Evolutionary conservation across 148 eudicot species (phyloP).

Genomic region (Rhododendron ferrugineum): DNA sequence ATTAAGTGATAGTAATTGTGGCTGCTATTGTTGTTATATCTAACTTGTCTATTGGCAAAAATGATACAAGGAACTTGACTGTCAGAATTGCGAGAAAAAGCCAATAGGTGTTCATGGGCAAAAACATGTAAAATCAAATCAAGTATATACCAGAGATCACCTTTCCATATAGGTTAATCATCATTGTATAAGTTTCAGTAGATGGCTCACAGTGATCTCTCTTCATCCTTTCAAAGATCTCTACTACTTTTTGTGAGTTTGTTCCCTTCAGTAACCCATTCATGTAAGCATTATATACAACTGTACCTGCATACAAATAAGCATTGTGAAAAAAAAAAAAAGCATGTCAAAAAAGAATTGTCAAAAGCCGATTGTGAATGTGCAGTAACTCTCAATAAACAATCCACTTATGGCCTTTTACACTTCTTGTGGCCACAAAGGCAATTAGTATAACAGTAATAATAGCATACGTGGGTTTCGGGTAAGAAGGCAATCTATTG

Average conservation of each 20-base stretch:
- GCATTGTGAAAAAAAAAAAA: not conserved
- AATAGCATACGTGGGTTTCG: not conserved
- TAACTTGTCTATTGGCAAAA: not conserved
- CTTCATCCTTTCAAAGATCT: constrained; percentile 70
- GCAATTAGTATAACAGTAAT: not conserved
- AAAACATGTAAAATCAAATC: not conserved
- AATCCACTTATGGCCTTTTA: not conserved
- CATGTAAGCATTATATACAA: constrained; percentile 71
- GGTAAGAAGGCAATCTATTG: not conserved
- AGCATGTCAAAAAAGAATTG: not conserved
- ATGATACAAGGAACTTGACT: not conserved
- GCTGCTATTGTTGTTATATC: not conserved
- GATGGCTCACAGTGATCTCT: constrained; percentile 60
- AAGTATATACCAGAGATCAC: constrained; percentile 21
- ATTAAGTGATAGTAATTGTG: not conserved
- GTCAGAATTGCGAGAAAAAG: not conserved
- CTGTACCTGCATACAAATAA: constrained; percentile 42
- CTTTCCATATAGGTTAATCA: constrained; percentile 86
- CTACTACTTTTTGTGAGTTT: constrained; percentile 48
- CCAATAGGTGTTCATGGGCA: not conserved
- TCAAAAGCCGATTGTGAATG: not conserved
- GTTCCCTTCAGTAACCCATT: constrained; percentile 67
- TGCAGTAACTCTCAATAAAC: not conserved
- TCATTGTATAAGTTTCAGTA: constrained; percentile 74
- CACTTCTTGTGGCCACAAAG: not conserved